phyloP scores from a whole-genome alignment of 805 yeast genomes.

The Sugiyamaella mastotermitis region DNA sequence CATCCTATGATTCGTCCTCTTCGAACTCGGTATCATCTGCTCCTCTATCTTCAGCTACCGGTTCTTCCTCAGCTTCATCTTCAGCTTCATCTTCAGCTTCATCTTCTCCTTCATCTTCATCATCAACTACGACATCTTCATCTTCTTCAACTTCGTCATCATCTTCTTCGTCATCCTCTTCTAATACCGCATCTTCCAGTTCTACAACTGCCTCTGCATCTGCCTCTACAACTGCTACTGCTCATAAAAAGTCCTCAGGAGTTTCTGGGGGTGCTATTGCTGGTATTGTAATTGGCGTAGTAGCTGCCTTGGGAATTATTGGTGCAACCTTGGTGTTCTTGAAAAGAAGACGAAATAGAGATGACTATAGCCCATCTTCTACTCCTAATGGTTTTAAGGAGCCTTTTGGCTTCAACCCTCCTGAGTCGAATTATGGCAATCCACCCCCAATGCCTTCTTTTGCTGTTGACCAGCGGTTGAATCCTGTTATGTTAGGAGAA shows the following conservation, averaged over 20 bases:
- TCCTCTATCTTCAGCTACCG: slow-evolving; percentile 6
- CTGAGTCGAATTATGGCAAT: slow-evolving; percentile 19
- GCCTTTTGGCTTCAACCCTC: slow-evolving; percentile 25
- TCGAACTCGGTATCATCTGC: slow-evolving; percentile 13
- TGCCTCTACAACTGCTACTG: slow-evolving; percentile 23
- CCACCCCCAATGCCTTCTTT: slow-evolving; percentile 17
- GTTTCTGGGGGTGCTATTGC: slow-evolving; percentile 48
- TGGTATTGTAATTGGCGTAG: slow-evolving; percentile 53
- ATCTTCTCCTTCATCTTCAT: slow-evolving; percentile 11
- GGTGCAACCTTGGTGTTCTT: slow-evolving; percentile 39
- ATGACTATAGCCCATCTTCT: slow-evolving; percentile 35
- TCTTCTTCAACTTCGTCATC: slow-evolving; percentile 12
- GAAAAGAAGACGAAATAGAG: slow-evolving; percentile 35
- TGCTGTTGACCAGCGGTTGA: slow-evolving; percentile 55
- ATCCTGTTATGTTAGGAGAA: slow-evolving; percentile 75
- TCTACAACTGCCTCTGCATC: slow-evolving; percentile 26
- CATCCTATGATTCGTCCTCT: slow-evolving; percentile 21
- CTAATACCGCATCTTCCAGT: slow-evolving; percentile 18
- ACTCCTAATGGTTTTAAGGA: slow-evolving; percentile 28
- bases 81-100: slow-evolving; percentile 9
- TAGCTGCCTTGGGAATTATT: slow-evolving; percentile 39
- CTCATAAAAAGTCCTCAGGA: slow-evolving; percentile 21
- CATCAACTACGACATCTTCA: slow-evolving; percentile 15
- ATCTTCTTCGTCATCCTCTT: slow-evolving; percentile 15
- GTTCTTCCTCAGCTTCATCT: slow-evolving; percentile 14